Percentiles rank a stretch among this genome's conserved stretches.
Conservation (phyloP, 345 rosid genomes). For the Schrenkiella parvula region DNA sequence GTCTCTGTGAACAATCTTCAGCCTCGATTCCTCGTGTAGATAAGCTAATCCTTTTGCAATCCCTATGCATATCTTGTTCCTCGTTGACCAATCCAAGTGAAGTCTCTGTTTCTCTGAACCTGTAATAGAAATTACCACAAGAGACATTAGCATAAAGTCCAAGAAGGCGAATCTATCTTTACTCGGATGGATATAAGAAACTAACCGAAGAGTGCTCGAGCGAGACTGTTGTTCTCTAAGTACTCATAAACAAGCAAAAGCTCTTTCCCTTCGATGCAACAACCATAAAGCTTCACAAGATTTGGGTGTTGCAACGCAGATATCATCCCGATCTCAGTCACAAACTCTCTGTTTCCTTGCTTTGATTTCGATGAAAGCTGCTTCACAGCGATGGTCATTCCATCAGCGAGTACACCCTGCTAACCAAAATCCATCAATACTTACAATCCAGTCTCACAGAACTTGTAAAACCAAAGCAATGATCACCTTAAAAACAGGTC, state of each 20-base stretch:
- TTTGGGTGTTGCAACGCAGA: constrained; percentile 59
- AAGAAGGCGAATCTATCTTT: not conserved
- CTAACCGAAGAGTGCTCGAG: constrained; percentile 60
- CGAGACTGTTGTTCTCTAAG: constrained; percentile 68
- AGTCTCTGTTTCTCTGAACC: constrained; percentile 43
- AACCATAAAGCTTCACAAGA: constrained; percentile 64
- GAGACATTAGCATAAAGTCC: not conserved
- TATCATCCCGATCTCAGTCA: constrained; percentile 58
- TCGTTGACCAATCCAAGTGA: constrained; percentile 56
- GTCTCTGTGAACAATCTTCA: constrained; percentile 72
- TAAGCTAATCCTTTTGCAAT: constrained; percentile 64
- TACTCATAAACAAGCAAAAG: constrained; percentile 62
- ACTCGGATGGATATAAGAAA: not conserved
- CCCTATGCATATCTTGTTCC: constrained; percentile 61
- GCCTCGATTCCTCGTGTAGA: constrained; percentile 66
- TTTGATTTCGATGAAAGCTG: constrained; percentile 63
- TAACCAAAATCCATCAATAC: constrained; percentile 22
- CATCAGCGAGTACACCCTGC: constrained; percentile 55
- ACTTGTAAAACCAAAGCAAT: not conserved
- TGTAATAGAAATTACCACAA: not conserved
- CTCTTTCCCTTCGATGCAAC: constrained; percentile 62
- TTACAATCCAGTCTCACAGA: not conserved
- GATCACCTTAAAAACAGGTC: constrained; percentile 86
- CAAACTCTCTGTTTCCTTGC: constrained; percentile 67
- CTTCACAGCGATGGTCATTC: constrained; percentile 55